A percentile compares a stretch with the other conserved stretches of the same genome.
These are phyloP conservation scores for Fusarium longipes DNA, from an alignment of 2,329 filamentous ascomycete genomes.

Conservation along the genomic window DNA sequence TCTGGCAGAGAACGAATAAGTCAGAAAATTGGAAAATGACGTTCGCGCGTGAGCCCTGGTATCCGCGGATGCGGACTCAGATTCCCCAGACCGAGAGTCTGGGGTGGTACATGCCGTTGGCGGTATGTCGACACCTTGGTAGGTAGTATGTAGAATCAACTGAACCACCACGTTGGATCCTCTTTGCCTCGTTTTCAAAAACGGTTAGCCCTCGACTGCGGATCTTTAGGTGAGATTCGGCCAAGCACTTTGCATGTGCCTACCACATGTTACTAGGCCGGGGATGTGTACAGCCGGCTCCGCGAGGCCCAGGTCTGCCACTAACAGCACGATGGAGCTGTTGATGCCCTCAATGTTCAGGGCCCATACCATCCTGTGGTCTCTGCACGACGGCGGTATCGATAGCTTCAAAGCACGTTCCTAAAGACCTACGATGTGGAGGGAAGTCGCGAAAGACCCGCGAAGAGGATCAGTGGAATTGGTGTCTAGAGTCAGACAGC, in stretches of 20 bases:
- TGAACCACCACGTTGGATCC: constrained; percentile 43
- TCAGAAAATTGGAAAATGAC: constrained; percentile 2
- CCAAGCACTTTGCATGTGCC: constrained; percentile 9
- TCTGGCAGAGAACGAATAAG: background rate
- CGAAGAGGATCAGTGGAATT: constrained; percentile 41
- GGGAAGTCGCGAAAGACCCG: constrained; percentile 17
- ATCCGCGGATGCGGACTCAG: constrained; percentile 35
- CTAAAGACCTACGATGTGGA: constrained; percentile 38
- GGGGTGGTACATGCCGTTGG: constrained; percentile 37
- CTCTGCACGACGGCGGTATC: constrained; percentile 45
- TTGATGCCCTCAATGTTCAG: constrained; percentile 35
- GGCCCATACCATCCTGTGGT: constrained; percentile 37
- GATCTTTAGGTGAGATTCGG: constrained; percentile 39
- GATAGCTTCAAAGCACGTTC: constrained; percentile 47
- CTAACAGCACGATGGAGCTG: constrained; percentile 41
- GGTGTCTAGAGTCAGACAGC: constrained; percentile 11
- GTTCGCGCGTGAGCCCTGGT: constrained; percentile 25
- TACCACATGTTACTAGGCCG: constrained; percentile 20
- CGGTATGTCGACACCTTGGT: constrained; percentile 15
- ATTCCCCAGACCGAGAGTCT: constrained; percentile 36
- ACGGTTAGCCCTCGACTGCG: constrained; percentile 38
- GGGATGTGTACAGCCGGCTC: constrained; percentile 46
- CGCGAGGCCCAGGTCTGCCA: constrained; percentile 41
- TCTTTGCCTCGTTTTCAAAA: constrained; percentile 33
- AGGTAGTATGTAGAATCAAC: constrained; percentile 24